phyloP scores from a whole-genome alignment of 2,329 filamentous ascomycete genomes.

The Ilyonectria sp. region DNA sequence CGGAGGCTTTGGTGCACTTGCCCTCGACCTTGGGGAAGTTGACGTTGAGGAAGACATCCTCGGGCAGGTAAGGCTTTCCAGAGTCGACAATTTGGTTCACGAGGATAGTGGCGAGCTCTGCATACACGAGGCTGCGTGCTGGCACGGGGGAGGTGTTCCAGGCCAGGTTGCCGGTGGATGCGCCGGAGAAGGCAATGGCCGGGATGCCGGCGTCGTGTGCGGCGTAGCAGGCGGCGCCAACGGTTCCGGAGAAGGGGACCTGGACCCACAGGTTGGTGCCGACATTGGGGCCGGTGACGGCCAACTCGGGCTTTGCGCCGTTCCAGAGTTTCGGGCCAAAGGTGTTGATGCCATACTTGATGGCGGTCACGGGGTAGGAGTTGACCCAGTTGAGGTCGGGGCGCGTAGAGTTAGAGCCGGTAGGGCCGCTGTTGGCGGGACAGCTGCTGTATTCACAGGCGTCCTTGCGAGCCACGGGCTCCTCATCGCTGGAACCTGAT shows the following conservation, averaged over 20 bases:
- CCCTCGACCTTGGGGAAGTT: conserved; percentile 73
- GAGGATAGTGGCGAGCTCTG: conserved; percentile 72
- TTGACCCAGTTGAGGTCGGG: conserved; percentile 79
- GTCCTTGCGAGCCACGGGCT: conserved; percentile 62
- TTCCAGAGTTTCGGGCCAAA: conserved; percentile 69
- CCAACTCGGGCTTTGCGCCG: conserved; percentile 70
- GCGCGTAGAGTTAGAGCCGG: conserved; percentile 65
- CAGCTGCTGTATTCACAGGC: conserved; percentile 76
- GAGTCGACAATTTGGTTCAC: conserved; percentile 68
- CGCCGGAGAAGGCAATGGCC: conserved; percentile 78
- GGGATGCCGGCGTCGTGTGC: conserved; percentile 70
- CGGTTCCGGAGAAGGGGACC: conserved; percentile 75
- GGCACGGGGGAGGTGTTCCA: conserved; percentile 70
- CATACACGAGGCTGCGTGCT: conserved; percentile 72
- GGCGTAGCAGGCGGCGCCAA: conserved; percentile 75
- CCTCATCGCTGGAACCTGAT: conserved; percentile 59
- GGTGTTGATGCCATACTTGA: conserved; percentile 73
- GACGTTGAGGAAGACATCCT: conserved; percentile 75
- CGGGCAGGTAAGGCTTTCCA: conserved; percentile 75
- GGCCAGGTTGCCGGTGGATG: conserved; percentile 62
- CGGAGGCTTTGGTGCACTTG: conserved; percentile 64
- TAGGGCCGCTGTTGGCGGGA: conserved; percentile 67
- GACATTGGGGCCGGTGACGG: conserved; percentile 76
- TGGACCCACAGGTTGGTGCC: conserved; percentile 70
- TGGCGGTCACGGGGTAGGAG: conserved; percentile 76